Evolutionary conservation across 169 alveolate genomes (phyloP), one percentile per base, ranked within the genome.

Genomic region (Plasmodium fragile): DNA sequence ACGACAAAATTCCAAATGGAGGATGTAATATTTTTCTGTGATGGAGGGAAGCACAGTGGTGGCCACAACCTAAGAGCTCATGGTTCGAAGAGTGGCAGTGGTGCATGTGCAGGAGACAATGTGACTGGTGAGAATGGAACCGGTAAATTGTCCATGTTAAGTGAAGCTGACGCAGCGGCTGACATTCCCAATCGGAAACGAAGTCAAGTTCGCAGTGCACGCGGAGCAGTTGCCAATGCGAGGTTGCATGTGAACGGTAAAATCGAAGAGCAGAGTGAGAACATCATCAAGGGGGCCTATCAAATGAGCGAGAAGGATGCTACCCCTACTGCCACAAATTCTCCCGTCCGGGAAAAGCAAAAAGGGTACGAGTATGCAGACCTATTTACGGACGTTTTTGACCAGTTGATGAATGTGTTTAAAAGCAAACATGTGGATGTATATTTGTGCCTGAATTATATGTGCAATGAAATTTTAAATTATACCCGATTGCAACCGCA

Each of bases 401-500:
- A 91, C 7, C 94, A 81, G 59, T 52, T 91, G 73, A 69, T 81
- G 81, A 18, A n/a, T 75, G 28, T 71, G 11, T 91, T 81, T 81
- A 91, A 81, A 36, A 18, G 36, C 43, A 91, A 43, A 25, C n/a
- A 91, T 32, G 72, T 69, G 45, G 92, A 91, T 8, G 25, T 91
- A 25, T 91, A 41, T 49, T 18, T 41, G 8, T 80, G 92, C 10
- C 45, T 91, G 53, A 79, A 91, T 81, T 69, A 34, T 36, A 70
- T 91, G 78, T 91, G 92, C 36, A 91, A 91, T 43, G 92, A 80
- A 81, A 91, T 91, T 34, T 80, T 91, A 70, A 91, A 91, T 45
- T 81, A 91, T 45, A 81, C 91, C 32, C 81, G 78, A 70, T 43
- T 71, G 49, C 41, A 91, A 18, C 84, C 92, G 8, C 71, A 45